Conservation (phyloP, 345 rosid species). For the Adansonia digitata region DNA sequence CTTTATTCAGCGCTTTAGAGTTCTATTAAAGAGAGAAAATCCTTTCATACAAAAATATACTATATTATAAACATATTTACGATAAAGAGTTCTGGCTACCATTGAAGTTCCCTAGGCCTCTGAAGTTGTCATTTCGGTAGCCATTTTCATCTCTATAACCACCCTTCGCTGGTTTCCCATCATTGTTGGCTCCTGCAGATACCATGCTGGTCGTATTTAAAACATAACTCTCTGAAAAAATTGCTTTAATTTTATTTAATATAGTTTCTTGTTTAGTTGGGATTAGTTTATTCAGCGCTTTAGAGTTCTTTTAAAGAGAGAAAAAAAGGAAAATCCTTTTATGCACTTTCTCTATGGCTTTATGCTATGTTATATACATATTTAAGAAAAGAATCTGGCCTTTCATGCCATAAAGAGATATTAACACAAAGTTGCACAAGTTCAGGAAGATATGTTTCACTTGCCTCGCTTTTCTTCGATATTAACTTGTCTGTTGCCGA, state of each 20-base stretch:
- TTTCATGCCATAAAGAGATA: background rate
- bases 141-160: slow-evolving; percentile 51
- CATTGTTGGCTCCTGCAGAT: slow-evolving; percentile 40
- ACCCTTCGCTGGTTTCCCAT: slow-evolving; percentile 39
- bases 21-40: background rate
- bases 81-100: background rate
- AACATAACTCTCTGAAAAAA: too few relatives aligned
- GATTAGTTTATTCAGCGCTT: background rate
- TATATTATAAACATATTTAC: background rate
- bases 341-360: background rate
- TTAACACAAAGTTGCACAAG: background rate
- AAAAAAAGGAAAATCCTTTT: background rate
- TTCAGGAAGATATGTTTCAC: slow-evolving; percentile 1
- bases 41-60: background rate
- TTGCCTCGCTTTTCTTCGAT: slow-evolving; percentile 77
- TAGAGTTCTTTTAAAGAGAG: background rate
- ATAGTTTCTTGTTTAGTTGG: too few relatives aligned
- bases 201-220: background rate
- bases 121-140: slow-evolving; percentile 43
- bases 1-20: background rate
- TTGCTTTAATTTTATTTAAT: too few relatives aligned
- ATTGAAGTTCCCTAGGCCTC: too few relatives aligned
- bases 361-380: background rate
- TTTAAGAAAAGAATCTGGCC: background rate
- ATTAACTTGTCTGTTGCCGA: slow-evolving; percentile 61